Evolutionary conservation across 371 early-diverging fungal species (phyloP).

Genomic region (Saksenaea vasiformis): DNA sequence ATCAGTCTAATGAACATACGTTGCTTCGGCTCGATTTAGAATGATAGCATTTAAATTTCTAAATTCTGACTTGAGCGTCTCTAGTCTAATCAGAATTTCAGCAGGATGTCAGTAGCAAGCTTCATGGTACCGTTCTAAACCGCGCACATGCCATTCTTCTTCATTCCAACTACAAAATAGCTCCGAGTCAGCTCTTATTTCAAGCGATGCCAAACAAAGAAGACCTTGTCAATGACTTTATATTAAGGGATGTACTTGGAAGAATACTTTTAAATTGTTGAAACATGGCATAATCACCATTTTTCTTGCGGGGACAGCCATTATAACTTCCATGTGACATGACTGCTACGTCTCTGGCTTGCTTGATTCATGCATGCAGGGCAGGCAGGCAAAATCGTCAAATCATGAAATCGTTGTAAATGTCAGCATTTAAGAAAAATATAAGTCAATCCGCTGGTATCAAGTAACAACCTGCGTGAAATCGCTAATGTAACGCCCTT

Average conservation of each 20-base stretch:
- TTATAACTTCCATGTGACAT: too few relatives aligned
- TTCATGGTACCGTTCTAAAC: conserved; percentile 19
- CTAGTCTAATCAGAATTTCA: background rate
- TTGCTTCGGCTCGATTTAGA: conserved; percentile 19
- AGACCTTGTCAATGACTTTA: conserved; percentile 40
- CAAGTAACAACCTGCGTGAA: too few relatives aligned
- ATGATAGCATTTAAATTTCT: conserved; percentile 30
- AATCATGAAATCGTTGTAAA: too few relatives aligned
- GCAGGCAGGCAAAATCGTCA: too few relatives aligned
- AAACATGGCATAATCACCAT: conserved; percentile 29
- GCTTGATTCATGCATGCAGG: too few relatives aligned
- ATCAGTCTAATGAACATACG: conserved; percentile 14
- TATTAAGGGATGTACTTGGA: conserved; percentile 32
- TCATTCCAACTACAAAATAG: conserved; percentile 23
- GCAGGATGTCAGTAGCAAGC: background rate
- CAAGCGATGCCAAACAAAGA: background rate
- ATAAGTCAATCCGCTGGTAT: too few relatives aligned
- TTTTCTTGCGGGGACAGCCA: background rate
- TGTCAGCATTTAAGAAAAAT: too few relatives aligned
- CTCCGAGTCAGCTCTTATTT: background rate
- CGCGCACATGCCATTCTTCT: conserved; percentile 29
- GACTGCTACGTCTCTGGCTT: too few relatives aligned
- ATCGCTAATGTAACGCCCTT: too few relatives aligned
- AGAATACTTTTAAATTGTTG: conserved; percentile 49
- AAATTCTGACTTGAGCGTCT: conserved; percentile 30